A percentile compares a stretch with the other conserved stretches of the same genome.
These are phyloP conservation scores for Sarocladium strictum DNA, from an alignment of 2,329 filamentous ascomycete species.

Conservation along the genomic window DNA sequence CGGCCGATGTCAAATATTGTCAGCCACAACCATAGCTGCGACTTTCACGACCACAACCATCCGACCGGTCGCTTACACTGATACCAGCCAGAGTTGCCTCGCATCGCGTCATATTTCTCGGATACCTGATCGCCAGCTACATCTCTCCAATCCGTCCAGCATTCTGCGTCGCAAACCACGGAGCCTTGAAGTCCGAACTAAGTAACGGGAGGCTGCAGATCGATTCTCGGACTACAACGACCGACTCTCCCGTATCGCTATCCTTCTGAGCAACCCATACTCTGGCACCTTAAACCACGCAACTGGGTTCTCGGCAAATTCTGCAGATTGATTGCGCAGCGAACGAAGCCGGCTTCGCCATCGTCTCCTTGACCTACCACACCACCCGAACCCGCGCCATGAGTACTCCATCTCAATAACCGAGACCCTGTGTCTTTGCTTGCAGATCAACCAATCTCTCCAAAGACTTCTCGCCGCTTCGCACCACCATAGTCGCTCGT, in stretches of 20 bases:
- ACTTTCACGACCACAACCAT: too few relatives aligned
- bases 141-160: not conserved
- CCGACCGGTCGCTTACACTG: too few relatives aligned
- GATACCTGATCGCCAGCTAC: not conserved
- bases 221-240: not conserved
- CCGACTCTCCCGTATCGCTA: not conserved
- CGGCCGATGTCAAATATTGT: not conserved
- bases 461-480: not conserved
- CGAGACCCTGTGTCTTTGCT: not conserved
- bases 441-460: not conserved
- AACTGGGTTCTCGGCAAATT: not conserved
- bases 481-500: constrained; percentile 5
- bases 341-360: too few relatives aligned
- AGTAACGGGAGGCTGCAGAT: not conserved
- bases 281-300: not conserved
- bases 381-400: not conserved
- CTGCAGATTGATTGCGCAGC: too few relatives aligned
- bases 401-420: constrained; percentile 8
- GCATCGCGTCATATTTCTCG: not conserved
- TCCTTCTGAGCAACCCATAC: not conserved
- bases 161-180: not conserved
- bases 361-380: not conserved
- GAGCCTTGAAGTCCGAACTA: constrained; percentile 1
- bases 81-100: too few relatives aligned
- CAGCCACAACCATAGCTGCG: too few relatives aligned